Conservation (phyloP, 2,329 filamentous ascomycete genomes). For the Aspergillus oerlinghausenensis region DNA sequence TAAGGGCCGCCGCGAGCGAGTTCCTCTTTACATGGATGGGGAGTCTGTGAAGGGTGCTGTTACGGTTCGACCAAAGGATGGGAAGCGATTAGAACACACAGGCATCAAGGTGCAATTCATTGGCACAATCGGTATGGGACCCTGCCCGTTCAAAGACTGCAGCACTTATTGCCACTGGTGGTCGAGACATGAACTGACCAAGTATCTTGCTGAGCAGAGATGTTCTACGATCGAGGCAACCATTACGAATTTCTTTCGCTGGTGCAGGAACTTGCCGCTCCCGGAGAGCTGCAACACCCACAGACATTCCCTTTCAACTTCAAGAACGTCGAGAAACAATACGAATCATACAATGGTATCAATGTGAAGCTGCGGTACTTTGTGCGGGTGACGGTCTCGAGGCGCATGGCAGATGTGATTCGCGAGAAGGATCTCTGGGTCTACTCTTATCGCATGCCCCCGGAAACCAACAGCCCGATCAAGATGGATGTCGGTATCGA, state of each 20-base stretch:
- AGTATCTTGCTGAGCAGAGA: conserved; percentile 59
- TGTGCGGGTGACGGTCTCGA: conserved; percentile 90
- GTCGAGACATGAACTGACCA: background rate
- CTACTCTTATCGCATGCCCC: conserved; percentile 95
- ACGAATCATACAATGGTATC: conserved; percentile 99
- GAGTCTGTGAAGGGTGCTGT: conserved; percentile 97
- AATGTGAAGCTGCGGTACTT: conserved; percentile 99
- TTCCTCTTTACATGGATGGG: conserved; percentile 93
- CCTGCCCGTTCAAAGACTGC: background rate
- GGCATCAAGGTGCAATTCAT: conserved; percentile 99
- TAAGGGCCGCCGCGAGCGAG: conserved; percentile 96
- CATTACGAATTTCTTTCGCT: conserved; percentile 98
- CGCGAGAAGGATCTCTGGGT: conserved; percentile 99
- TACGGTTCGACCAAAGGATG: conserved; percentile 93
- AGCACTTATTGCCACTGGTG: conserved; percentile 7
- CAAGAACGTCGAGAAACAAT: conserved; percentile 99
- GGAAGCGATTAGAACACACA: conserved; percentile 94
- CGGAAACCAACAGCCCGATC: conserved; percentile 96
- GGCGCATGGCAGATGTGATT: conserved; percentile 96
- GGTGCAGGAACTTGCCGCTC: conserved; percentile 92
- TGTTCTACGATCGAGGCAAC: conserved; percentile 99
- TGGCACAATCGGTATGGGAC: conserved; percentile 77
- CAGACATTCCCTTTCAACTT: conserved; percentile 99
- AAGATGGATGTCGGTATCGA: conserved; percentile 99
- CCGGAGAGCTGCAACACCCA: conserved; percentile 95